Evolutionary conservation across 306 rosid genomes (phyloP), one percentile per base, ranked within the genome.

Genomic region (Begonia loranthoides): DNA sequence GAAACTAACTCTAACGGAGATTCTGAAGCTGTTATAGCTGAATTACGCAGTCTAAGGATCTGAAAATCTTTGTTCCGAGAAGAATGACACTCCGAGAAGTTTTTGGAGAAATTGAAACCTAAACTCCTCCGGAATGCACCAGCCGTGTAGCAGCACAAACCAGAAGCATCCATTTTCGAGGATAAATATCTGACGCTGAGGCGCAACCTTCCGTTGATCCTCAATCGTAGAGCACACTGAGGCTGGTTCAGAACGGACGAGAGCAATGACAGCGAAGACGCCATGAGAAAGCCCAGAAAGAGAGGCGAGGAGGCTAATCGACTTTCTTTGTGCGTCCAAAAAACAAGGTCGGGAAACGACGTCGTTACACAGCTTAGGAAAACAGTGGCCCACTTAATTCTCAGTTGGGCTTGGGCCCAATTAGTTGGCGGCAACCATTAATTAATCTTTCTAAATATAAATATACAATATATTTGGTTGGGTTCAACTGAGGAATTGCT

Each of bases 241-340:
- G 79, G 77, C 15, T 75, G 83, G 69, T 70, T 69, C 63, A 84
- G 45, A 33, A 78, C 69, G n/a, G 79, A 73, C 13, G 87, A 74
- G 9, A 78, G 73, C 7, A 74, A 61, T 6, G 84, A 73, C 15
- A 62, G 44, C 5, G 70, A 58, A 52, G 74, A 46, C 59, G 95
- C 81, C 79, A 70, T 74, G 51, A 45, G 39, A 45, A 56, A 34
- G 55, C 61, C 45, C 2, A 28, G 47, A 4, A 44, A 28, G 17
- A 66, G 22, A 11, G 45, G 10, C n/a, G 34, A 28, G 34, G 4
- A 6, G 3, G 34, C 34, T 28, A 28, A 28, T 28, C 34, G 34
- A 28, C 34, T 28, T 4, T 28, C 4, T n/a, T n/a, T 28, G 34
- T 6, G 34, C 34, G 4, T 28, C 34, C 34, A 28, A 28, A 2